Evolutionary conservation across 1,139 yeast species (phyloP), one percentile per base, ranked within the genome.

Genomic region (Geotrichum carabidarum): DNA sequence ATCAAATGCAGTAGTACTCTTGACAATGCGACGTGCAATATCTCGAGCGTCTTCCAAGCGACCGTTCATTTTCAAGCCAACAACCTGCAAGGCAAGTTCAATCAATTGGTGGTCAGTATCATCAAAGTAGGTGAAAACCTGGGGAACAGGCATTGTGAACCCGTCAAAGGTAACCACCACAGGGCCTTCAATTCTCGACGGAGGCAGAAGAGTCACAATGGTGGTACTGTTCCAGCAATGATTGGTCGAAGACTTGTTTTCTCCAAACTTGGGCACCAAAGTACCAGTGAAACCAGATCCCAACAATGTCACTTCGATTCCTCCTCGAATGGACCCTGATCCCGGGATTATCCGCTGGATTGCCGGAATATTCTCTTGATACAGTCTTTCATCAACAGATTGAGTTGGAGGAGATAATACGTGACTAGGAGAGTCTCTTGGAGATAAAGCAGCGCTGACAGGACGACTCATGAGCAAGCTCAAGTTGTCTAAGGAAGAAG

Each of bases 171-270:
- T 81, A 1, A 90, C 96, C 60, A 86, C 75, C 4, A 91, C 97
- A 63, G 89, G 95, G 0, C 96, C 96, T 0, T 96, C 84, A 55
- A 78, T 79, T 9, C 84, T 72, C 0, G 96, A 87, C 6, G 97
- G 96, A 6, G 97, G 98, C 54, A 90, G 73, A 64, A 85, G 86
- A 0, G 96, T 86, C 2, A 90, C 95, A 57, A 91, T 84, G 0
- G 97, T 90, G 1, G 93, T 79, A 44, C 84, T 90, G 50, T 93
- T 87, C 97, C 96, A 90, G 68, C 95, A 88, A 64, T 87, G 95
- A 1, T 96, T 87, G 2, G 95, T 88, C 38, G 86, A 72, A 0
- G 96, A 93, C 59, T 79, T 77, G 65, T 83, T 84, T 7, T 86
- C 81, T 46, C 97, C 97, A 71, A 90, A 91, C 67, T 84, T 85